phyloP scores from a whole-genome alignment of 2,329 filamentous ascomycete species.

The Colletotrichum liriopes region DNA sequence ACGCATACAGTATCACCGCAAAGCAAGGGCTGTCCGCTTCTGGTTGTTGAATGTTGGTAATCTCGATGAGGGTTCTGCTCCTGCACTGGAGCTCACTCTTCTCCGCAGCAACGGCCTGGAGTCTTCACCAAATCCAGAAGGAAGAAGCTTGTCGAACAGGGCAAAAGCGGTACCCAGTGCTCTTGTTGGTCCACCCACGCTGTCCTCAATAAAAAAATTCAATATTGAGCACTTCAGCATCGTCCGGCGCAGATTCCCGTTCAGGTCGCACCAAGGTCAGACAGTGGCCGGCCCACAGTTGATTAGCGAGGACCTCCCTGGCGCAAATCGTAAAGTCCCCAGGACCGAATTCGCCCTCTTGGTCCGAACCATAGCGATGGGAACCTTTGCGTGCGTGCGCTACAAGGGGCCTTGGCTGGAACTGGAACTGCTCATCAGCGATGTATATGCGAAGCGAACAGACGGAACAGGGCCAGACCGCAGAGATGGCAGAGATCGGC shows the following conservation, averaged over 20 bases:
- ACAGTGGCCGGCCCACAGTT: conserved; percentile 36
- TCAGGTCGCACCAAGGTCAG: conserved; percentile 40
- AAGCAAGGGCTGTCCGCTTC: neutral
- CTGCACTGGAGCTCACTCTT: neutral
- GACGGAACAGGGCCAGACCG: conserved; percentile 1
- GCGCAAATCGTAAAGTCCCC: conserved; percentile 39
- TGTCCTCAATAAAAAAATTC: conserved; percentile 28
- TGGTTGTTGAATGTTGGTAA: neutral
- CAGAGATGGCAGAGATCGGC: conserved; percentile 16
- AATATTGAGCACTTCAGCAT: conserved; percentile 26
- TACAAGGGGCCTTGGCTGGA: neutral
- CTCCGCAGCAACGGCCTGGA: neutral
- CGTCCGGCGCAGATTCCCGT: conserved; percentile 37
- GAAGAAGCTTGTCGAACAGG: conserved; percentile 33
- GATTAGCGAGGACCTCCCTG: conserved; percentile 43
- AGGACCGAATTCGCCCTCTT: conserved; percentile 5
- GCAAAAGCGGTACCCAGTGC: conserved; percentile 21
- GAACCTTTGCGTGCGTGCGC: conserved; percentile 1
- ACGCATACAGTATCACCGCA: neutral
- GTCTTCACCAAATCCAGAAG: neutral
- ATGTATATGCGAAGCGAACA: conserved; percentile 1
- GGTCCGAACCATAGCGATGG: conserved; percentile 13
- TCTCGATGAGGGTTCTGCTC: neutral
- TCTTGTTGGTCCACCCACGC: conserved; percentile 27
- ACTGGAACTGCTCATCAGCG: neutral